A percentile compares a stretch with the other conserved stretches of the same genome.
phyloP scores from a whole-genome alignment of 1,284 basidiomycete genomes.

The Uromyces viciae-fabae region DNA sequence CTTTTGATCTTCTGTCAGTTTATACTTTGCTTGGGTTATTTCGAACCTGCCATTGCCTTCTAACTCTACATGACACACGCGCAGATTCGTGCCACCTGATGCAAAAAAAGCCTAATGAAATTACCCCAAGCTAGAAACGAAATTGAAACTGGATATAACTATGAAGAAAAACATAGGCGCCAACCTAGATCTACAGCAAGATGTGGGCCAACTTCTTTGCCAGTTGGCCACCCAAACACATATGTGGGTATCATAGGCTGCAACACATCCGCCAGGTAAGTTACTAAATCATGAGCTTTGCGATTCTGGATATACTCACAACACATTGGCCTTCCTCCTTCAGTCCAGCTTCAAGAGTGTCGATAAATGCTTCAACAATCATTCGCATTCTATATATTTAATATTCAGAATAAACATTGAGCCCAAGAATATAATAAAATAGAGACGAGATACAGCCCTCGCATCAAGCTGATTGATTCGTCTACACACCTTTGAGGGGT shows the following conservation, averaged over 20 bases:
- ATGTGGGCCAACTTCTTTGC: slow-evolving; percentile 82
- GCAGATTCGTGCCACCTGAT: slow-evolving; percentile 71
- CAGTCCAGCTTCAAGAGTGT: slow-evolving; percentile 80
- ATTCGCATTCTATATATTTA: slow-evolving; percentile 47
- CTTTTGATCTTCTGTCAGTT: slow-evolving; percentile 95
- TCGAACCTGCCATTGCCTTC: slow-evolving; percentile 92
- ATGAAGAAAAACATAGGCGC: too few relatives aligned
- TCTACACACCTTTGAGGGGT: slow-evolving; percentile 70
- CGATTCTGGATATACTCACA: slow-evolving; percentile 61
- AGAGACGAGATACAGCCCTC: too few relatives aligned
- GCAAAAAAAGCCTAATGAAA: slow-evolving; percentile 45
- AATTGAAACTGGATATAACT: too few relatives aligned
- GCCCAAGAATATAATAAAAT: not conserved
- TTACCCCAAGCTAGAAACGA: too few relatives aligned
- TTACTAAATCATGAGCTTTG: not conserved
- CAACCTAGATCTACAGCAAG: slow-evolving; percentile 87
- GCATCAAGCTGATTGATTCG: too few relatives aligned
- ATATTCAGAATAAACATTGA: not conserved
- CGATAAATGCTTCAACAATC: slow-evolving; percentile 92
- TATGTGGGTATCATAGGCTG: slow-evolving; percentile 93
- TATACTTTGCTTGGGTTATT: slow-evolving; percentile 95
- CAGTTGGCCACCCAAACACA: slow-evolving; percentile 94
- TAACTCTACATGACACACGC: slow-evolving; percentile 91
- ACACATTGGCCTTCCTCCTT: slow-evolving; percentile 79
- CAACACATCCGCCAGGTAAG: not conserved